Conservation (phyloP, 2,329 filamentous ascomycete genomes). For the Endothia cerciana region DNA sequence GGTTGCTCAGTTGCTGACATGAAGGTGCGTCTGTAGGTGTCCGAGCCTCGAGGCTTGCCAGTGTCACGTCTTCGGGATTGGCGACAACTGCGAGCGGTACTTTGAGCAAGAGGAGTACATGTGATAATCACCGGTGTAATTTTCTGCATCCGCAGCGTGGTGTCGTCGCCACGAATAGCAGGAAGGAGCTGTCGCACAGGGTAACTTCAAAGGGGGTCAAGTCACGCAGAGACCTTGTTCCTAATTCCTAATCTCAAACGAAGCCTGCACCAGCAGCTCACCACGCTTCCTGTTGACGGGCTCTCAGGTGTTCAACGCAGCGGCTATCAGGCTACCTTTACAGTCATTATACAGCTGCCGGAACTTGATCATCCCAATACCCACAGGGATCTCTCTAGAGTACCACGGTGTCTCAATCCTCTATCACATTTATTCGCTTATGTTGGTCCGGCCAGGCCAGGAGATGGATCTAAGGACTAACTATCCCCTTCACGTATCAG, state of each 20-base stretch:
- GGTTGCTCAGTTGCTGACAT: background rate
- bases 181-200: background rate
- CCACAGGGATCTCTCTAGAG: no score
- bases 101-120: slow-evolving; percentile 25
- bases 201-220: no score
- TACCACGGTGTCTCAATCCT: background rate
- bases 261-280: background rate
- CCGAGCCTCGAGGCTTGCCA: slow-evolving; percentile 30
- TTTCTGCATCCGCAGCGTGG: background rate
- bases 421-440: background rate
- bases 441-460: no score
- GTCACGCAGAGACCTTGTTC: no score
- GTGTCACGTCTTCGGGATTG: slow-evolving; percentile 33
- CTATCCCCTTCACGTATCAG: no score
- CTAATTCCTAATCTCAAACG: background rate
- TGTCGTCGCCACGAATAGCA: background rate
- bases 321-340: no score
- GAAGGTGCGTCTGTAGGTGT: slow-evolving; percentile 24
- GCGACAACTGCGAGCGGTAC: slow-evolving; percentile 31
- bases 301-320: no score
- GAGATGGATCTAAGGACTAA: no score
- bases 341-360: no score
- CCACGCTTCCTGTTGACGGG: background rate
- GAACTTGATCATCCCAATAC: no score
- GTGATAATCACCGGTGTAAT: background rate